Base-by-base conservation (phyloP, 1,284 basidiomycete species). In the Puccinia novopanici region DNA sequence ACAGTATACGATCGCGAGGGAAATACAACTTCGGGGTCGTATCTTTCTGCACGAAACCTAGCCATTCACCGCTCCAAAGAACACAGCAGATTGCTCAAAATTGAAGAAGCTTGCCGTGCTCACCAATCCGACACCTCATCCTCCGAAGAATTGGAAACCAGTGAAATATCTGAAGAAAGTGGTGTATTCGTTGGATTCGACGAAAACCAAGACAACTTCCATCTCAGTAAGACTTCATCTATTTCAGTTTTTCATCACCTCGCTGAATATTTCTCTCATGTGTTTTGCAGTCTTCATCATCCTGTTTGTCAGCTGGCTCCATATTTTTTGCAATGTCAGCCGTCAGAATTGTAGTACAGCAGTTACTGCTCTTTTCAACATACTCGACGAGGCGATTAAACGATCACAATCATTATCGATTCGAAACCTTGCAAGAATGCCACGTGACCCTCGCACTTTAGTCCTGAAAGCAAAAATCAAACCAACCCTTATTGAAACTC, bases 261-360 rank as follows among this genome's bases (percentile, higher is more conserved):
- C 34, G 27, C 27, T 50, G 27, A 45, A 45, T 45, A 15, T 45
- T 45, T 45, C 45, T 45, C 45, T 27, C 63, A 27, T 22, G 9
- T 10, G 30, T 67, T 27, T 9, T 67, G 9, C 30, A 71, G 72
- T 59, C 54, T 52, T 57, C 17, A 59, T 74, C 30, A 65, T 45
- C 42, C n/a, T 63, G n/a, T 63, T 75, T 50, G 40, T 63, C 22
- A 24, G 34, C 13, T 75, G 74, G 57, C 59, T 75, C 37, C 59
- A 75, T 34, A 37, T 75, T 1, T 75, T 75, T 65, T 75, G 72
- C 50, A 65, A 65, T 48, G 40, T 65, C 27, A 75, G 74, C 50
- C 74, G 45, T 17, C 17, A 75, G 17, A 75, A 75, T 24, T 75
- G 74, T 34, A 19, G 42, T 8, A 45, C 42, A 13, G 74, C 74